A percentile compares a stretch with the other conserved stretches of the same genome.
Evolutionary conservation across 2,329 filamentous ascomycete genomes (phyloP).

Genomic region (Didymella pinodella): DNA sequence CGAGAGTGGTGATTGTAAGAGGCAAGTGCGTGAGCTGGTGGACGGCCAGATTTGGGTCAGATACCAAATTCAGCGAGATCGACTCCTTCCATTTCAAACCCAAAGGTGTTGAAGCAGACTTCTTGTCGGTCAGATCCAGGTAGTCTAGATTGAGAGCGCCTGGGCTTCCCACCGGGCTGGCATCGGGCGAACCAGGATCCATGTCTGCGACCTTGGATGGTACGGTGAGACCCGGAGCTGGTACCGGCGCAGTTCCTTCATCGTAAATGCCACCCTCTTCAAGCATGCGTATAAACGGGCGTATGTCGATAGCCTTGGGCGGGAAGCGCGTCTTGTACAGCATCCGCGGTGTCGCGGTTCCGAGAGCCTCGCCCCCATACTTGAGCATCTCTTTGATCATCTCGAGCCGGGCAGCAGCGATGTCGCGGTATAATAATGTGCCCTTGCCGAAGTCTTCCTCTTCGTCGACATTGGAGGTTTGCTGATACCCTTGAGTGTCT

Average conservation of each 20-base stretch:
- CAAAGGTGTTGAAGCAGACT: not conserved
- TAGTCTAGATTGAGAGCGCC: not conserved
- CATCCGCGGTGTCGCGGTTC: constrained; percentile 24
- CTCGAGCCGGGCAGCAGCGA: constrained; percentile 32
- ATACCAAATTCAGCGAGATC: constrained; percentile 20
- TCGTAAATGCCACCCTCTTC: constrained; percentile 51
- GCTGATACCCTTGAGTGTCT: not conserved
- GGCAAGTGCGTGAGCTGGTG: constrained; percentile 47
- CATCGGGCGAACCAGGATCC: not conserved
- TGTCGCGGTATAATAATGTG: constrained; percentile 25
- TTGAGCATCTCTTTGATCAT: constrained; percentile 42
- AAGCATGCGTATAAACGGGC: constrained; percentile 45
- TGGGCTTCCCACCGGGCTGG: not conserved
- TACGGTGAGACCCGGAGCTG: not conserved
- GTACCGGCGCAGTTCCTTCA: not conserved
- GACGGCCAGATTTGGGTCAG: constrained; percentile 33
- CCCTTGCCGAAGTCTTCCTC: not conserved
- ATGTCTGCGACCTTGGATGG: not conserved
- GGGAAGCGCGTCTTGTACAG: constrained; percentile 28
- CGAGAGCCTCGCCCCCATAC: constrained; percentile 17
- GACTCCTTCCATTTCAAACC: constrained; percentile 1
- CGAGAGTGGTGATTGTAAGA: constrained; percentile 48
- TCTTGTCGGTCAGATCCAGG: not conserved
- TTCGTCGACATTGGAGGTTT: not conserved
- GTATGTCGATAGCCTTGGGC: constrained; percentile 35